Base-by-base conservation (phyloP, 495 filamentous ascomycete species). In the Lophiotrema nucula region DNA sequence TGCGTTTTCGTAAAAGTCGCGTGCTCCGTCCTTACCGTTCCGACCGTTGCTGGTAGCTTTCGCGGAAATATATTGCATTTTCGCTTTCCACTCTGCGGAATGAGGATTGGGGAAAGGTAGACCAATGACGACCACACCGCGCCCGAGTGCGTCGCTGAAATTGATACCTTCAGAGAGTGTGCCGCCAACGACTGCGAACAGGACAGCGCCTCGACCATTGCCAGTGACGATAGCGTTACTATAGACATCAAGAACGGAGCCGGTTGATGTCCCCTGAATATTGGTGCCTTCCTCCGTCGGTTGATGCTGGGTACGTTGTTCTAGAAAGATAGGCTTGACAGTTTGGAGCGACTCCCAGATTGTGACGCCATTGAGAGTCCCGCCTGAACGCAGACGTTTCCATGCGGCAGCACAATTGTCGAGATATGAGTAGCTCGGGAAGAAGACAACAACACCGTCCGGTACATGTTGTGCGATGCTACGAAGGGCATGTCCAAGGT, bases 111-210 rank as follows among this genome's bases (percentile, higher is more conserved):
- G 92, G 69, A 93, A 98, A 1, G 93, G 93, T 0, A 97, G 76
- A 2, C 93, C 93, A 39, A 97, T 82, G 42, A 97, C 87, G 5
- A 96, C 69, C 33, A 98, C 89, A 43, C 88, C 91, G 35, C 93
- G 83, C 3, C 93, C 93, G 11, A 98, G 83, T 13, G 80, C 79
- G 69, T 98, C 93, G 13, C 90, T 91, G 77, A 98, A 98, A 72
- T 98, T 98, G 75, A 98, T 97, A 52, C 93, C 93, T 73, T 98
- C 93, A 49, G 88, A 92, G 72, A 98, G 81, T 60, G 91, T 93
- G 26, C 93, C 93, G 35, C 93, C 92, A 2, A 98, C 85, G n/a
- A 98, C 90, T 33, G 88, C 88, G n/a, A 98, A 80, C 2, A 98
- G 78, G 10, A 97, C 76, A 0, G 86, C 91, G 5, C 93, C 93